Conservation (phyloP, 164 flowering plant genomes). For the Tinospora cordifolia region DNA sequence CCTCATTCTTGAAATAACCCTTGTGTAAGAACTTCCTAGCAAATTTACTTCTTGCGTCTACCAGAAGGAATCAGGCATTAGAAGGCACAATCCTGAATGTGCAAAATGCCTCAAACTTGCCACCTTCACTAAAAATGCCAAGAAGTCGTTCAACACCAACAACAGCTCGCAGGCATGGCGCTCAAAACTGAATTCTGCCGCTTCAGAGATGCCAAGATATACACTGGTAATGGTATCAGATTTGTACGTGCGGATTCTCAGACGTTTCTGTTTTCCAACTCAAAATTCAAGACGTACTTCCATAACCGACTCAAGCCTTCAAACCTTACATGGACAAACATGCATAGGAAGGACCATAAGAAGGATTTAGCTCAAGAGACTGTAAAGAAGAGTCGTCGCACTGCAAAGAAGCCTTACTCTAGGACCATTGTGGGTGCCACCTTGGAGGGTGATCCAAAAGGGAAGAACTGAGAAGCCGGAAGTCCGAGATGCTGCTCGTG, state of each 20-base stretch:
- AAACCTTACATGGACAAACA: slow-evolving; percentile 65
- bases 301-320: slow-evolving; percentile 77
- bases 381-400: slow-evolving; percentile 39
- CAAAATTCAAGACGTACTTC: slow-evolving; percentile 82
- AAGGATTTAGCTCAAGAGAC: slow-evolving; percentile 42
- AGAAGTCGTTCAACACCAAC: too few species aligned
- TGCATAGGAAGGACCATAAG: slow-evolving; percentile 53
- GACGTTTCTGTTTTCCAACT: slow-evolving; percentile 61
- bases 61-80: too few species aligned
- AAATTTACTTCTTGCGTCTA: too few species aligned
- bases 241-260: slow-evolving; percentile 40
- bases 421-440: slow-evolving; percentile 46
- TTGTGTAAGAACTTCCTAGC: too few species aligned
- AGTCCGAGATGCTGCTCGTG: slow-evolving; percentile 44
- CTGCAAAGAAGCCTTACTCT: slow-evolving; percentile 40
- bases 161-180: too few species aligned
- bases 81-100: too few species aligned
- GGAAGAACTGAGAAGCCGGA: slow-evolving; percentile 41
- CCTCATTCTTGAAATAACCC: too few species aligned
- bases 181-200: slow-evolving; percentile 50
- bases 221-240: slow-evolving; percentile 44
- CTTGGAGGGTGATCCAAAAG: slow-evolving; percentile 44
- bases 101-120: too few species aligned
- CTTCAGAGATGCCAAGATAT: slow-evolving; percentile 44
- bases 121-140: too few species aligned